Base-by-base conservation (phyloP, 805 yeast genomes). In the Candida maris region DNA sequence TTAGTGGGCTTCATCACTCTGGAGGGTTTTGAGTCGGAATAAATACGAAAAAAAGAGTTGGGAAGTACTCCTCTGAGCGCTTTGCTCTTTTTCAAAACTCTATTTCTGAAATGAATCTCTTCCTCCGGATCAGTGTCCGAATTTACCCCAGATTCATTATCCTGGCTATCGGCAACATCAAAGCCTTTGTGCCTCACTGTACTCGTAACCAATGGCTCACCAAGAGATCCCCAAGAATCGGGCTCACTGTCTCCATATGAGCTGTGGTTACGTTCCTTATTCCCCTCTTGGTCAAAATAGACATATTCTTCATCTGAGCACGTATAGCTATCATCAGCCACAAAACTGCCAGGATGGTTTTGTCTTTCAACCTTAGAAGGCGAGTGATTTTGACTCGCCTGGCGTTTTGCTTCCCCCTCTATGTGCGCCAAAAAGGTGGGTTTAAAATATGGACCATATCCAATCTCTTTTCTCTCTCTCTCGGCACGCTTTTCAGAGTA, bases 371-470 rank as follows among this genome's bases (percentile, higher is more conserved):
- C 21, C 14, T 17, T 17, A 6, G 19, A 18, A 16, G 15, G 31
- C 14, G 14, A 8, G 9, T 15, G 31, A 15, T 18, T 15, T 10
- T 18, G 9, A 15, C 7, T 8, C 15, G 21, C 9, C 8, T 18
- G 7, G 21, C 16, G 38, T 16, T 28, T 34, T 6, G 49, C 36
- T 21, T 47, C 52, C 5, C 46, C 49, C 16, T 48, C 52, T 27
- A 57, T 38, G 14, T 46, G 50, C 2, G 43, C 39, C 19, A 16
- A 32, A 28, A 57, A 58, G 1, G 56, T 43, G 5, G 48, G 33
- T 27, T 46, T 53, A 13, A 49, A 42, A 41, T 47, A 56, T 3
- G 58, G 62, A 6, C 62, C 64, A 38, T 42, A 51, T 5, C 58
- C 61, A 30, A 54, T 46, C 7, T 49, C 57, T 14, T 47, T 53